Evolutionary conservation across 202 grass and related monocot genomes (phyloP), one percentile per base, ranked within the genome.

Genomic region (Zizania palustris): DNA sequence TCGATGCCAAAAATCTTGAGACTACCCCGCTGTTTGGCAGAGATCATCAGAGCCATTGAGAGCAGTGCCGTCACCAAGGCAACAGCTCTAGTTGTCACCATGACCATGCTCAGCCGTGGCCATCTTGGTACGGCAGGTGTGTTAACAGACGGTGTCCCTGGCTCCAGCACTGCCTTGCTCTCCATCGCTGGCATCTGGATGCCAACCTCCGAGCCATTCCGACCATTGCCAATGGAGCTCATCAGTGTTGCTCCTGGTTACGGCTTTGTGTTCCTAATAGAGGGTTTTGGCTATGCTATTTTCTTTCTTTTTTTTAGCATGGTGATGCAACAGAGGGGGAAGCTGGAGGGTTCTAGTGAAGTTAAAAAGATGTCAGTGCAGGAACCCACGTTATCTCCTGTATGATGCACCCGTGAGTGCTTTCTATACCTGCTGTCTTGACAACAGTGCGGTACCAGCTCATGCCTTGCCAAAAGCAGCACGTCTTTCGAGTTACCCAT

Each of bases 11-110:
- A 93, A 49, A 97, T 69, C 64, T 56, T 74, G 69, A 97, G 82
- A 61, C n/a, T 84, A 43, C 87, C 93, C 6, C 38, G 72, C 78
- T 97, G 90, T 83, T 97, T 91, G 51, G 83, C 85, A 19, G 80
- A 88, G 45, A 97, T 56, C 87, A 97, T 90, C 15, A 90, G 58
- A 3, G 56, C 71, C 63, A 97, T 72, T 0, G 93, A 77, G 18
- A 97, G 76, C 60, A 93, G 33, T 1, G 90, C 72, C 59, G 82
- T 80, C 54, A 73, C 80, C 41, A 86, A 75, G 46, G 87, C 42
- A 35, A 66, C 83, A 40, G 42, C 87, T 78, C 87, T 74, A 16
- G 82, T 57, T 36, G 53, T 67, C 20, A 86, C 82, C 64, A 82
- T 72, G 34, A 49, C 82, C 9, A 84, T 38, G 53, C 85, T 82